A percentile compares a stretch with the other conserved stretches of the same genome.
Evolutionary conservation across 805 yeast species (phyloP).

Genomic region (Ogataea paraovalis): DNA sequence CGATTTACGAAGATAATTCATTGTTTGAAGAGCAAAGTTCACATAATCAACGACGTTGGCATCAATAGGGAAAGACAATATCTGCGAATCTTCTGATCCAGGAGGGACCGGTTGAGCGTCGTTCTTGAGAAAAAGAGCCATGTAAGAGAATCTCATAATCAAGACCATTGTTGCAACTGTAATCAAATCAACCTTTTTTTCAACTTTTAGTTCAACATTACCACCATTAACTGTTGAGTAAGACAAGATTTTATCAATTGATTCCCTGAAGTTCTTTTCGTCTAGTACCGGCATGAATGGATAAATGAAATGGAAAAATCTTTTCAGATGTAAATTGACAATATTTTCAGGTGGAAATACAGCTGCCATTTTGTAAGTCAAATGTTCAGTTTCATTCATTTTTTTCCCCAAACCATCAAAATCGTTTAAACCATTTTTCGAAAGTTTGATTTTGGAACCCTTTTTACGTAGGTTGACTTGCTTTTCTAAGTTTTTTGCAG

Average conservation of each 20-base stretch:
- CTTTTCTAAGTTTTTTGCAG: constrained; percentile 4
- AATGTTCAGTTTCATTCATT: background rate
- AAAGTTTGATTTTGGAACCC: background rate
- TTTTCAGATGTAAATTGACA: constrained; percentile 35
- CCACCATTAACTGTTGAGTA: constrained; percentile 1
- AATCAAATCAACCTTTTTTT: constrained; percentile 18
- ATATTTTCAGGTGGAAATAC: constrained; percentile 29
- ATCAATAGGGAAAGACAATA: constrained; percentile 37
- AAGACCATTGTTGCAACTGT: constrained; percentile 26
- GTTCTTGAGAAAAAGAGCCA: constrained; percentile 17
- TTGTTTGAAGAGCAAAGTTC: constrained; percentile 35
- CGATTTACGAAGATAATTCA: constrained; percentile 36
- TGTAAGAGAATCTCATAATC: constrained; percentile 26
- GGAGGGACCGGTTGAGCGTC: constrained; percentile 9
- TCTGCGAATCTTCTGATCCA: constrained; percentile 18
- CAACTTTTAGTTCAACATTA: constrained; percentile 5
- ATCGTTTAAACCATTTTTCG: background rate
- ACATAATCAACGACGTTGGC: constrained; percentile 37
- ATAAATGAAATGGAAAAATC: constrained; percentile 37
- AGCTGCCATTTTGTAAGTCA: constrained; percentile 7
- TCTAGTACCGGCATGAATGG: constrained; percentile 47
- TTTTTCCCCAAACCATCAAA: background rate
- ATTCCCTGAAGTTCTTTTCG: constrained; percentile 33
- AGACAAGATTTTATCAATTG: constrained; percentile 32
- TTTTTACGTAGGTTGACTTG: constrained; percentile 11